These are phyloP conservation scores for Rutidosis leptorrhynchoides DNA, from an alignment of 129 eudicot genomes.

Conservation along the genomic window DNA sequence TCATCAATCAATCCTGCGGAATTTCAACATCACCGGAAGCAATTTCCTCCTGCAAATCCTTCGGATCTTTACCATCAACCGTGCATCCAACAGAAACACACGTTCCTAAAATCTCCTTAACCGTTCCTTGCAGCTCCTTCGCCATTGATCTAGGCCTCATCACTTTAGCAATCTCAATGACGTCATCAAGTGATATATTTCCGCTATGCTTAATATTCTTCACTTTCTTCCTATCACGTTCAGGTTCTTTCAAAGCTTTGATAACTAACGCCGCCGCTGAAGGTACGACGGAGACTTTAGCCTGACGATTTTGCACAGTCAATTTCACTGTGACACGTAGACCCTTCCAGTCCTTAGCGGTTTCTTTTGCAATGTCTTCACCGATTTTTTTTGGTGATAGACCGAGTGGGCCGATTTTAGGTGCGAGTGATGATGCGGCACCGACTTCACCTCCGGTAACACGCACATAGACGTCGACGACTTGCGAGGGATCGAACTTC, in stretches of 20 bases:
- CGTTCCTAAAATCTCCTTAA: constrained; percentile 51
- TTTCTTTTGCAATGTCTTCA: constrained; percentile 48
- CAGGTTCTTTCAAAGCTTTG: constrained; percentile 44
- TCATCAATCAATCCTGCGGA: constrained; percentile 21
- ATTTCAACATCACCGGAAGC: constrained; percentile 41
- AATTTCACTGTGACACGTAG: constrained; percentile 40
- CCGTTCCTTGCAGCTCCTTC: constrained; percentile 41
- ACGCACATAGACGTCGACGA: constrained; percentile 44
- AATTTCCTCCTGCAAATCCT: constrained; percentile 45
- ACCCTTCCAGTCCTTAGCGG: constrained; percentile 48
- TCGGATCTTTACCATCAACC: constrained; percentile 43
- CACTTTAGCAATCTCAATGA: constrained; percentile 38
- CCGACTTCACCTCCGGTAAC: constrained; percentile 55
- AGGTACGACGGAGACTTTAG: constrained; percentile 43
- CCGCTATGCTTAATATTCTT: constrained; percentile 44
- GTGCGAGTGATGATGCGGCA: constrained; percentile 42
- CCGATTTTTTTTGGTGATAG: constrained; percentile 47
- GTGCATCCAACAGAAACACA: constrained; percentile 42
- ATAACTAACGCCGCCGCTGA: constrained; percentile 44
- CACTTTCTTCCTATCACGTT: constrained; percentile 41
- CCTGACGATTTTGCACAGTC: constrained; percentile 46
- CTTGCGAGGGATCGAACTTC: constrained; percentile 41
- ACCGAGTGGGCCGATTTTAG: constrained; percentile 45
- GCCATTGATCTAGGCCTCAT: constrained; percentile 43
- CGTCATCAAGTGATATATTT: constrained; percentile 34